Evolutionary conservation across 768 basidiomycete genomes (phyloP).

Genomic region (Russula griseocarnosa): DNA sequence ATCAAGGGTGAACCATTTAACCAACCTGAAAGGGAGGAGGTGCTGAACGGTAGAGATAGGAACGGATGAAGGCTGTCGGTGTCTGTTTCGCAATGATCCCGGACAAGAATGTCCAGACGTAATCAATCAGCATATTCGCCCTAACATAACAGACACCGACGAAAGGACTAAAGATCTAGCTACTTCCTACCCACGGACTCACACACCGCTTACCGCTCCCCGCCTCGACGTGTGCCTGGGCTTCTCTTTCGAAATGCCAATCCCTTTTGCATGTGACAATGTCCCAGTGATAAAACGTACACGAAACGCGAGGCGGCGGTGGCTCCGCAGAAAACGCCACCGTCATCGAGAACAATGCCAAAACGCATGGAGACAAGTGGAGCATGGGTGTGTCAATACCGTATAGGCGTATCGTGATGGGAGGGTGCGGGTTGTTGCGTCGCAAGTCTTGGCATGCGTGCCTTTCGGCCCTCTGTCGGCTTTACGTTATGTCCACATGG

Average conservation of each 20-base stretch:
- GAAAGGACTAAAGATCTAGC: background rate
- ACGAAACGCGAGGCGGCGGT: background rate
- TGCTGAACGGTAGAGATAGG: slow-evolving; percentile 2
- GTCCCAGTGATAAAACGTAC: background rate
- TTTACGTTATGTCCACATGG: slow-evolving; percentile 10
- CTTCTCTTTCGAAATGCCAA: slow-evolving; percentile 5
- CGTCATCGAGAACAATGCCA: background rate
- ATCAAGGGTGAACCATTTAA: slow-evolving; percentile 1
- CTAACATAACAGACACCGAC: slow-evolving; percentile 3
- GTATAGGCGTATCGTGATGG: background rate
- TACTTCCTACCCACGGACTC: background rate
- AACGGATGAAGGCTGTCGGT: background rate
- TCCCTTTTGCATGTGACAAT: background rate
- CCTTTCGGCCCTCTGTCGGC: background rate
- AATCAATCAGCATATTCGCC: background rate
- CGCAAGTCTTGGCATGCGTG: background rate
- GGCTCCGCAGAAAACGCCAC: background rate
- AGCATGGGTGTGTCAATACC: background rate
- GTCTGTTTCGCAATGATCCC: background rate
- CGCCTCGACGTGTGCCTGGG: slow-evolving; percentile 12
- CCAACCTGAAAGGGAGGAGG: background rate
- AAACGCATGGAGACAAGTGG: background rate
- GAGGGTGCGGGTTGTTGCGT: background rate
- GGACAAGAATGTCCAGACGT: slow-evolving; percentile 3
- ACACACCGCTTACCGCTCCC: background rate